A percentile compares a stretch with the other conserved stretches of the same genome.
These are phyloP conservation scores for Colletotrichum liriopes DNA, from an alignment of 2,329 filamentous ascomycete species.

Conservation along the genomic window DNA sequence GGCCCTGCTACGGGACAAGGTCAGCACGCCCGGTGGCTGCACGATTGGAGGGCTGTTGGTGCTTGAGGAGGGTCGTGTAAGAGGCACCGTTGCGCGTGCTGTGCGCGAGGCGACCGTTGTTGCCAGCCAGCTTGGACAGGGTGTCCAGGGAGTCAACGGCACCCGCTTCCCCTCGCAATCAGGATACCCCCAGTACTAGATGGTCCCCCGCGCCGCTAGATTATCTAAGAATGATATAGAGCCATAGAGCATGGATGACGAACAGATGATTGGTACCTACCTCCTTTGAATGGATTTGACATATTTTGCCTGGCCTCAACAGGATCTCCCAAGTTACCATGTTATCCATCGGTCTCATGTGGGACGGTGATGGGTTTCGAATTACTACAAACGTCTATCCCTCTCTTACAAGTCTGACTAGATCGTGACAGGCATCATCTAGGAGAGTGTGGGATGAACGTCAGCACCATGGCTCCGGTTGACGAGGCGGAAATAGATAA, in stretches of 20 bases:
- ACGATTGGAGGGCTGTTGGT: constrained; percentile 82
- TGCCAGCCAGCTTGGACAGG: constrained; percentile 72
- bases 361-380: not conserved
- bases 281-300: not conserved
- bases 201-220: not conserved
- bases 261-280: not conserved
- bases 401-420: not conserved
- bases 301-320: not conserved
- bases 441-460: not conserved
- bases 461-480: not conserved
- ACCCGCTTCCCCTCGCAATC: constrained; percentile 53
- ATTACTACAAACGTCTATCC: not conserved
- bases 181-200: constrained; percentile 13
- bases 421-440: not conserved
- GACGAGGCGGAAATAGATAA: too few species aligned
- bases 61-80: constrained; percentile 80
- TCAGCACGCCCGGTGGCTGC: constrained; percentile 84
- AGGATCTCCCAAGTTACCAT: not conserved
- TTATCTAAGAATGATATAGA: not conserved
- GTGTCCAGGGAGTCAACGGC: constrained; percentile 65
- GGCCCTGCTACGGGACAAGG: constrained; percentile 81
- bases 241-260: not conserved
- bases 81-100: constrained; percentile 77
- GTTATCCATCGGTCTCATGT: not conserved
- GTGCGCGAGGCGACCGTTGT: constrained; percentile 80